phyloP scores from a whole-genome alignment of 2,329 filamentous ascomycete genomes.

The Dothideomycetes sp. region DNA sequence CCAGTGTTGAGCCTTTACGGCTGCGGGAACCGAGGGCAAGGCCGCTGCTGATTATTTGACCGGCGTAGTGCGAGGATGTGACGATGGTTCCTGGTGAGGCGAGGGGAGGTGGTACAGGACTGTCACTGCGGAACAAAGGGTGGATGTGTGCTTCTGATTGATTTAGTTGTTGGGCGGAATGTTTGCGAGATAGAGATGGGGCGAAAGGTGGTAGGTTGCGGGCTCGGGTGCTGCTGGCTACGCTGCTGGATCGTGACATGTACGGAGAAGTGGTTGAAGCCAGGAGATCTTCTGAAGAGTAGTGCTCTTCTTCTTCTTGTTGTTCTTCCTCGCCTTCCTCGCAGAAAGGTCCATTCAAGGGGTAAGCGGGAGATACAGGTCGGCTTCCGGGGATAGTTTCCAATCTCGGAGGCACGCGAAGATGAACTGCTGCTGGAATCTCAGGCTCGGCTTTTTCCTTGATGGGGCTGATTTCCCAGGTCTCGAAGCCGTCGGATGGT shows the following conservation, averaged over 20 bases:
- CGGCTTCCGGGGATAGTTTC: constrained; percentile 64
- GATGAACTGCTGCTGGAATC: constrained; percentile 23
- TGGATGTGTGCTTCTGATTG: constrained; percentile 62
- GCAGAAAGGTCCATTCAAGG: constrained; percentile 45
- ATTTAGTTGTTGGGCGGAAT: constrained; percentile 16
- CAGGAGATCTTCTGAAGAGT: no score
- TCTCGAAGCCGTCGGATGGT: constrained; percentile 56
- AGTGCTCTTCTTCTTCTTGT: constrained; percentile 5
- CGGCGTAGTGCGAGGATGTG: constrained; percentile 59
- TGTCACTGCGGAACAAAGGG: constrained; percentile 66
- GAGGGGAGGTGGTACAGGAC: constrained; percentile 54
- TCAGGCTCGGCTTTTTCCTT: constrained; percentile 40
- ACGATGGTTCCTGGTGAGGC: constrained; percentile 63
- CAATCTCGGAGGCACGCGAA: constrained; percentile 38
- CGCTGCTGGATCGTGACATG: no score
- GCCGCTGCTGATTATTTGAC: constrained; percentile 45
- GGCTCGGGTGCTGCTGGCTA: no score
- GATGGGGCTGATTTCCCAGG: constrained; percentile 58
- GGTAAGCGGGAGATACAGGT: constrained; percentile 53
- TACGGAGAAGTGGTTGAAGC: no score
- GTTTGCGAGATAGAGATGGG: constrained; percentile 14
- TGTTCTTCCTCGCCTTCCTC: constrained; percentile 13
- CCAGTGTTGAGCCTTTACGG: constrained; percentile 4
- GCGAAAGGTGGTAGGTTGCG: constrained; percentile 9
- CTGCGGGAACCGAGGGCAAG: constrained; percentile 5